These are phyloP conservation scores for Symmetrospora coprosmae DNA, from an alignment of 768 basidiomycete species.

Conservation along the genomic window DNA sequence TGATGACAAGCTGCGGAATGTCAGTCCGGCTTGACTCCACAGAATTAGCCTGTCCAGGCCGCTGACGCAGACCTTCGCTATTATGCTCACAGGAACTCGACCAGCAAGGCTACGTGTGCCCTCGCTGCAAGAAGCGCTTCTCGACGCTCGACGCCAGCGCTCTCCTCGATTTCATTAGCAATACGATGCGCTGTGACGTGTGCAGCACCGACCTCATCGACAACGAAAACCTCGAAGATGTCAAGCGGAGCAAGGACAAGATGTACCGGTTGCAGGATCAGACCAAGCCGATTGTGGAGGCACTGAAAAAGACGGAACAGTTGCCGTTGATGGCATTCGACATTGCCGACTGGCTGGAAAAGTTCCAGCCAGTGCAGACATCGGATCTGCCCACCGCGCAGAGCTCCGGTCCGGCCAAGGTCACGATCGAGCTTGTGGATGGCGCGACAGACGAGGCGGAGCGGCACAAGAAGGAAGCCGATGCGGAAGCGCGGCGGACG, in stretches of 20 bases:
- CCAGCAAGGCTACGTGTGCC: conserved; percentile 94
- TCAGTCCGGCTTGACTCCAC: conserved; percentile 1
- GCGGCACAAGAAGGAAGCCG: conserved; percentile 54
- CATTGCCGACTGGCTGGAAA: conserved; percentile 39
- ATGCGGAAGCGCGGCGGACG: conserved; percentile 65
- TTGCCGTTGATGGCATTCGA: conserved; percentile 47
- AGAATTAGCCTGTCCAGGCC: not conserved
- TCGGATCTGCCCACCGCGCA: conserved; percentile 52
- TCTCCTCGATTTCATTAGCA: conserved; percentile 56
- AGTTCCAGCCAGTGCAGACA: conserved; percentile 52
- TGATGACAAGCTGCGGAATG: conserved; percentile 77
- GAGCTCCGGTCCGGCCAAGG: conserved; percentile 45
- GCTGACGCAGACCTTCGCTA: not conserved
- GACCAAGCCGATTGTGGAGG: conserved; percentile 73
- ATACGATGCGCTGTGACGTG: conserved; percentile 67
- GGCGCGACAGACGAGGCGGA: conserved; percentile 78
- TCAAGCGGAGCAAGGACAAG: conserved; percentile 71
- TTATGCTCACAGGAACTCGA: conserved; percentile 62
- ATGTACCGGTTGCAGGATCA: conserved; percentile 91
- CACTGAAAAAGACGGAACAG: conserved; percentile 72
- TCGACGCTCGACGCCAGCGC: conserved; percentile 70
- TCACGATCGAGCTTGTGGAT: conserved; percentile 60
- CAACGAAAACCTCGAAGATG: conserved; percentile 78
- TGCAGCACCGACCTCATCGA: conserved; percentile 72
- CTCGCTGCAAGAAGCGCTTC: conserved; percentile 69